These are phyloP conservation scores for Hydnomerulius pinastri DNA, from an alignment of 768 basidiomycete species.

Conservation along the genomic window DNA sequence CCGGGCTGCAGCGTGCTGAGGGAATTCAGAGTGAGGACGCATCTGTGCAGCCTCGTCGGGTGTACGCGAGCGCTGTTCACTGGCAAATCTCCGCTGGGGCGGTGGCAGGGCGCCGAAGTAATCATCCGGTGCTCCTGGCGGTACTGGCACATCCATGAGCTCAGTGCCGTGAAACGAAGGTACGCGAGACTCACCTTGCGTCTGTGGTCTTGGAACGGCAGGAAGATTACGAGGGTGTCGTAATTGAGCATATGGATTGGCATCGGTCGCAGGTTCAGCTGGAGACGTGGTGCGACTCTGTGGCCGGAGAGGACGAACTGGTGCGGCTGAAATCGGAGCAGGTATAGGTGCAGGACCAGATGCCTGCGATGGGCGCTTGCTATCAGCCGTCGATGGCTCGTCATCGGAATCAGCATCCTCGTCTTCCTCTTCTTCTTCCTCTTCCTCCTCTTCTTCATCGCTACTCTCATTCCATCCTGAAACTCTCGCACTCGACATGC, in stretches of 20 bases:
- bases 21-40: slow-evolving; percentile 57
- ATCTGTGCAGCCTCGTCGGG: slow-evolving; percentile 58
- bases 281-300: slow-evolving; percentile 34
- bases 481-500: slow-evolving; percentile 41
- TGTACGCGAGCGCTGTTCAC: slow-evolving; percentile 59
- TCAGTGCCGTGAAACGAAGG: background rate
- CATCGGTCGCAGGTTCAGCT: slow-evolving; percentile 29
- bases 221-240: slow-evolving; percentile 66
- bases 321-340: slow-evolving; percentile 18
- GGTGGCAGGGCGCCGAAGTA: slow-evolving; percentile 34
- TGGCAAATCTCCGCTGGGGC: slow-evolving; percentile 50
- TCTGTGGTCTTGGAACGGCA: slow-evolving; percentile 54
- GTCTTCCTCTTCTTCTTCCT: slow-evolving; percentile 74
- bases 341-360: slow-evolving; percentile 21
- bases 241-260: slow-evolving; percentile 46
- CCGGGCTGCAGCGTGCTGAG: slow-evolving; percentile 49
- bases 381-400: slow-evolving; percentile 35
- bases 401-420: slow-evolving; percentile 65
- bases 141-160: slow-evolving; percentile 14
- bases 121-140: slow-evolving; percentile 47
- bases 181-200: slow-evolving; percentile 42
- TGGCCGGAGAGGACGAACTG: slow-evolving; percentile 29
- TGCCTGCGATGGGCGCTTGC: slow-evolving; percentile 34
- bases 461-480: slow-evolving; percentile 68
- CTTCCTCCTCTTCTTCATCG: slow-evolving; percentile 82